A percentile compares a stretch with the other conserved stretches of the same genome.
These are phyloP conservation scores for Colletotrichum neosansevieriae DNA, from an alignment of 2,329 filamentous ascomycete genomes.

Conservation along the genomic window DNA sequence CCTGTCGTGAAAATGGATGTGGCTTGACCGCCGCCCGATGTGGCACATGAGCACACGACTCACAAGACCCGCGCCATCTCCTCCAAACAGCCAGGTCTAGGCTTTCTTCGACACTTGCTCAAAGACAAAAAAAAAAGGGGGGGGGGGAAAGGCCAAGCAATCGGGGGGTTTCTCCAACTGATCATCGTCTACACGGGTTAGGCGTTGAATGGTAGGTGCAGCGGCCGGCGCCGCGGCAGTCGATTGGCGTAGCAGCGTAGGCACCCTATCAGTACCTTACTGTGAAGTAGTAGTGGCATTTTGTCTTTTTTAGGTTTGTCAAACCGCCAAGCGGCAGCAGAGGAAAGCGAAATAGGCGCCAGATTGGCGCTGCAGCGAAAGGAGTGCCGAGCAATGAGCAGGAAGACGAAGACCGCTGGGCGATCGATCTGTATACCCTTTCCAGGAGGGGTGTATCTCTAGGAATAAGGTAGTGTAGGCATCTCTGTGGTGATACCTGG, in stretches of 20 bases:
- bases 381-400: slow-evolving; percentile 7
- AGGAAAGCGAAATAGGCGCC: background rate
- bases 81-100: background rate
- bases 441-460: slow-evolving; percentile 5
- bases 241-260: too few relatives aligned
- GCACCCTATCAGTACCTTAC: too few relatives aligned
- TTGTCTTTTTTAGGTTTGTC: background rate
- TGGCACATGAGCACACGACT: slow-evolving; percentile 38
- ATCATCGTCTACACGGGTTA: background rate
- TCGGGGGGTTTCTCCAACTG: slow-evolving; percentile 28
- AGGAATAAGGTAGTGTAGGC: background rate
- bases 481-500: too few relatives aligned
- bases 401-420: background rate
- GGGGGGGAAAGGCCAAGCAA: too few relatives aligned
- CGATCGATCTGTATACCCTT: slow-evolving; percentile 21
- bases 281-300: too few relatives aligned
- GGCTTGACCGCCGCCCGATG: slow-evolving; percentile 25
- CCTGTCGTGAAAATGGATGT: background rate
- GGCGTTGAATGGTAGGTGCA: background rate
- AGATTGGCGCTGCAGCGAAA: slow-evolving; percentile 27
- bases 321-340: background rate
- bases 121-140: background rate
- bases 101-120: background rate
- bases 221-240: background rate
- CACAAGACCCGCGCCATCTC: slow-evolving; percentile 21